Base-by-base conservation (phyloP, 2,329 filamentous ascomycete species). In the Aspergillus aculeatus region DNA sequence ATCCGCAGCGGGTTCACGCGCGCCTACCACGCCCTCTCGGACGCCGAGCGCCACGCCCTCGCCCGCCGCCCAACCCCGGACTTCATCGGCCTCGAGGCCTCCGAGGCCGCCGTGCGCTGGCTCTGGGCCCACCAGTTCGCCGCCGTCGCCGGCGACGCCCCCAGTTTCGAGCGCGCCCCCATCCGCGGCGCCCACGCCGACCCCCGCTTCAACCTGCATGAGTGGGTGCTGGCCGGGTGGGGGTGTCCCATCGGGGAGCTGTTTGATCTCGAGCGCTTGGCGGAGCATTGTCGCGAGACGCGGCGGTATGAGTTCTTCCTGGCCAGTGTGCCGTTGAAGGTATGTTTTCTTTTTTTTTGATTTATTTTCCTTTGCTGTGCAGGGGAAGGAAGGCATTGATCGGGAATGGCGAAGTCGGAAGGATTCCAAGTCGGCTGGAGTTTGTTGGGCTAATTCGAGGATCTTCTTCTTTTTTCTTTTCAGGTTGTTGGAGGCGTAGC, bases 111-210 rank as follows among this genome's bases (percentile, higher is more conserved):
- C 6, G 75, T 85, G 14, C 76, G 78, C 41, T 87, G 84, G 84
- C 73, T 86, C 19, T 87, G 84, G 83, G 80, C 86, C 53, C 74
- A 79, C 53, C 73, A 77, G 14, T 85, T 87, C 64, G 74, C 83
- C 0, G 85, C 84, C 1, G 79, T 86, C 0, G 85, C 80, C 0
- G 83, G 84, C 2, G 85, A 88, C 59, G 78, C 80, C 52, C 81
- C 84, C 10, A 78, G 76, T 5, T 82, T 84, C 62, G 84, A 86
- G 65, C 61, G 61, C 3, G 52, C 61, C 21, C 64, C 64, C 11
- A 77, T 77, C 6, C 79, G 80, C 65, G 77, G 78, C 9, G 82
- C 61, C 52, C 7, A 64, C 68, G 56, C 61, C 67, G 41, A 44
- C 56, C 14, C 5, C 5, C 61, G 61, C 5, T 66, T 62, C 23